Evolutionary conservation across 805 yeast genomes (phyloP).

Genomic region (Ogataea henricii): DNA sequence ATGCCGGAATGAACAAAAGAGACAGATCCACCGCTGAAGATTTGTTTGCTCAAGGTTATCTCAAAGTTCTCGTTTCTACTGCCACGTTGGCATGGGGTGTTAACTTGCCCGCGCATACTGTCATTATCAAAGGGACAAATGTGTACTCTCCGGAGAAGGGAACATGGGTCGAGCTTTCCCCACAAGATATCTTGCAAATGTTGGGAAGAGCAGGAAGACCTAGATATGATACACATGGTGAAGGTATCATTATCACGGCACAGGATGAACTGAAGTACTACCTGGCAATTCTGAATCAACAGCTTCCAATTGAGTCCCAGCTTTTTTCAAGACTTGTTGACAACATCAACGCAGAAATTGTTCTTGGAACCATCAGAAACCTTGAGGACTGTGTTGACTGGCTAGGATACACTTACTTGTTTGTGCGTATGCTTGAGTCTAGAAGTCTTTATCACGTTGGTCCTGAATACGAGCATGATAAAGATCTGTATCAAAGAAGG

Average conservation of each 20-base stretch:
- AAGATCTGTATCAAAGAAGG: constrained; percentile 51
- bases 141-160: constrained; percentile 91
- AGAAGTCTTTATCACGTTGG: constrained; percentile 80
- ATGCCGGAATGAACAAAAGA: constrained; percentile 77
- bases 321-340: constrained; percentile 71
- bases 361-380: constrained; percentile 61
- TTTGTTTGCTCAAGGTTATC: constrained; percentile 81
- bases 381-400: constrained; percentile 74
- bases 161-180: constrained; percentile 85
- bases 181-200: constrained; percentile 96
- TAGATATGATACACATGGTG: constrained; percentile 87
- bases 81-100: constrained; percentile 98
- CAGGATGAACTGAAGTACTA: constrained; percentile 86
- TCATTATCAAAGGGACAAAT: constrained; percentile 89
- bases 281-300: constrained; percentile 86
- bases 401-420: constrained; percentile 79
- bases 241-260: constrained; percentile 88
- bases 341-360: constrained; percentile 83
- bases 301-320: constrained; percentile 90
- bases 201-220: constrained; percentile 99
- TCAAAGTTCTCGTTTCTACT: constrained; percentile 84
- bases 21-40: constrained; percentile 84
- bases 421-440: constrained; percentile 71
- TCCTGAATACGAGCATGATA: constrained; percentile 57
- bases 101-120: constrained; percentile 92